Percentiles rank a stretch among this genome's conserved stretches.
Conservation (phyloP, 257 asterid species). For the Nemophila menziesii region DNA sequence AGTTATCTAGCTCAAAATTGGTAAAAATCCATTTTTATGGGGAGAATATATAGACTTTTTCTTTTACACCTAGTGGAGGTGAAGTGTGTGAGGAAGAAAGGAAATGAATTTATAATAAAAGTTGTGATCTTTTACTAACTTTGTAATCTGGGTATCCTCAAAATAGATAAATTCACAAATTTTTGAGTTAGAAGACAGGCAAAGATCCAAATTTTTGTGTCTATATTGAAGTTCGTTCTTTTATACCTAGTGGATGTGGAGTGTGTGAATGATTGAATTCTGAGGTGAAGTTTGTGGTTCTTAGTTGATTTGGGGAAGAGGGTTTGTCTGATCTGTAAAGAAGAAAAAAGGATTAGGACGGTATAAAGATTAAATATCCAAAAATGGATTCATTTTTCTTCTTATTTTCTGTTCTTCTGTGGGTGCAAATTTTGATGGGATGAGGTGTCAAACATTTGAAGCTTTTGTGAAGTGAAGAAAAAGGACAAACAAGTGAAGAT, state of each 20-base stretch:
- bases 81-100: neutral
- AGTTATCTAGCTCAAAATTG: neutral
- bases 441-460: neutral
- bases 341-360: neutral
- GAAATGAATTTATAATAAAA: neutral
- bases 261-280: neutral
- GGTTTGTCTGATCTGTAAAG: too few species aligned
- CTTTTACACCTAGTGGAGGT: neutral
- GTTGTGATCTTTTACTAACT: neutral
- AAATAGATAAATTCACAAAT: neutral
- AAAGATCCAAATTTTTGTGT: neutral
- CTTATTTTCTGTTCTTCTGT: neutral
- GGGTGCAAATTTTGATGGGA: neutral
- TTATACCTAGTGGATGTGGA: neutral
- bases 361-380: neutral
- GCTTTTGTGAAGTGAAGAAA: constrained; percentile 5
- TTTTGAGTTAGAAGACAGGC: neutral
- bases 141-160: neutral
- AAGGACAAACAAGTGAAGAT: constrained; percentile 5
- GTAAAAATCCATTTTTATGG: neutral
- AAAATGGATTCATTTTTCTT: neutral
- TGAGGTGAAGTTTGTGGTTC: neutral
- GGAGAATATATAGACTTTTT: neutral
- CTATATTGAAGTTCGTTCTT: neutral
- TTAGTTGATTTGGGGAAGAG: neutral